These are phyloP conservation scores for Plasmodium malariae DNA, from an alignment of 169 alveolate genomes.

Conservation along the genomic window DNA sequence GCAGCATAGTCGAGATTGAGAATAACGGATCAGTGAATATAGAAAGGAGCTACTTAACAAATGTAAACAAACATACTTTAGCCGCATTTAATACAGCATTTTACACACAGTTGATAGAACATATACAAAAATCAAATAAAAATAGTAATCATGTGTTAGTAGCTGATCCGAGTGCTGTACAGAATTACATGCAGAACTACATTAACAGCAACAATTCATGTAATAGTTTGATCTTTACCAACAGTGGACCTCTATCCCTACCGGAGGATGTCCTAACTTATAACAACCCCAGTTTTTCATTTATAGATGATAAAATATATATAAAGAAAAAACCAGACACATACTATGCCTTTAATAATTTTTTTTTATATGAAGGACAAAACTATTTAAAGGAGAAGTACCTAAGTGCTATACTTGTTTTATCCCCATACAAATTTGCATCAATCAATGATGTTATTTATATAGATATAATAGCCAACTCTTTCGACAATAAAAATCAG, in stretches of 20 bases:
- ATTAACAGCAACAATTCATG: neutral
- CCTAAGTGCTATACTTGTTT: slow-evolving; percentile 46
- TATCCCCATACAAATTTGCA: slow-evolving; percentile 15
- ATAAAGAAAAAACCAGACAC: slow-evolving; percentile 35
- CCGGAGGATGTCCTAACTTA: slow-evolving; percentile 14
- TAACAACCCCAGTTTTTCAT: slow-evolving; percentile 52
- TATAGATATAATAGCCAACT: slow-evolving; percentile 40
- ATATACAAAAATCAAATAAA: neutral
- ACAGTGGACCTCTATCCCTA: slow-evolving; percentile 1
- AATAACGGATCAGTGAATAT: neutral
- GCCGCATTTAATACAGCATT: neutral
- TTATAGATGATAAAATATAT: slow-evolving; percentile 24
- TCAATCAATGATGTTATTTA: slow-evolving; percentile 4
- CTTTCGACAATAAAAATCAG: slow-evolving; percentile 29
- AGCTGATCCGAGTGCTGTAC: neutral
- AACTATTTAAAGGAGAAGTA: slow-evolving; percentile 3
- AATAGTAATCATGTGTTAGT: neutral
- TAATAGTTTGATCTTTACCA: neutral
- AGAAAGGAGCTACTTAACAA: neutral
- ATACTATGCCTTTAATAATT: slow-evolving; percentile 27
- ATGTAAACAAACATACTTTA: neutral
- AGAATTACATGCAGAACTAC: neutral
- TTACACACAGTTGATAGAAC: neutral
- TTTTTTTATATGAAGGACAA: slow-evolving; percentile 39
- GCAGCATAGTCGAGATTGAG: neutral